Base-by-base conservation (phyloP, 305 asterid species). In the Ruellia speciosa region DNA sequence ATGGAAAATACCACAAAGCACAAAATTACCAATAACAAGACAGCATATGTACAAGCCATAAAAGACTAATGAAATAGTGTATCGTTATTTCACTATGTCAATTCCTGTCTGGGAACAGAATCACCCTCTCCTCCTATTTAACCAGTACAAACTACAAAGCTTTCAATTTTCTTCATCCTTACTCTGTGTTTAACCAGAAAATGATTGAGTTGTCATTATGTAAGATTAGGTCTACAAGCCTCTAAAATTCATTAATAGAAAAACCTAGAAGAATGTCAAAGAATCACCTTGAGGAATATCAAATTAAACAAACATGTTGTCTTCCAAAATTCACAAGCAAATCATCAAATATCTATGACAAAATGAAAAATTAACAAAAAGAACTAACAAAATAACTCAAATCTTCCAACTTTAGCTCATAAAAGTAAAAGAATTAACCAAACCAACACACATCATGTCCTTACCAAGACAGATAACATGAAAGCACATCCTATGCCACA, bases 381-480 rank as follows among this genome's bases (percentile, higher is more conserved):
- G 11, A 7, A 37, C 0, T 10, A 37, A 7, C 11, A 7, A 37
- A 10, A 37, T 2, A 6, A 6, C 0, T 37, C 41, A 37, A 37
- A 37, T 7, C 41, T 37, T 37, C 41, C 41, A 10, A 37, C 41
- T n/a, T n/a, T 2, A 37, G 9, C 41, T 6, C 41, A 1, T 1
- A 37, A 6, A 35, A 20, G 35, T 70, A 49, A 37, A 6, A 37
- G 12, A 37, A 37, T 37, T 7, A 37, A 37, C 41, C 41, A 37
- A 24, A 24, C 31, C 4, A 24, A 2, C 4, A 24, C 31, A 24
- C 4, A 24, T 24, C 31, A 24, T 1, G 31, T 24, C 31, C 31
- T 24, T 66, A 74, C 72, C 68, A 58, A 70, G 41, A 41, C 60
- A 54, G 52, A 66, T 58, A 50, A 63, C 50, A 0, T 18, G 33